Evolutionary conservation across 768 basidiomycete genomes (phyloP).

Genomic region (Clitopilus passeckerianus): DNA sequence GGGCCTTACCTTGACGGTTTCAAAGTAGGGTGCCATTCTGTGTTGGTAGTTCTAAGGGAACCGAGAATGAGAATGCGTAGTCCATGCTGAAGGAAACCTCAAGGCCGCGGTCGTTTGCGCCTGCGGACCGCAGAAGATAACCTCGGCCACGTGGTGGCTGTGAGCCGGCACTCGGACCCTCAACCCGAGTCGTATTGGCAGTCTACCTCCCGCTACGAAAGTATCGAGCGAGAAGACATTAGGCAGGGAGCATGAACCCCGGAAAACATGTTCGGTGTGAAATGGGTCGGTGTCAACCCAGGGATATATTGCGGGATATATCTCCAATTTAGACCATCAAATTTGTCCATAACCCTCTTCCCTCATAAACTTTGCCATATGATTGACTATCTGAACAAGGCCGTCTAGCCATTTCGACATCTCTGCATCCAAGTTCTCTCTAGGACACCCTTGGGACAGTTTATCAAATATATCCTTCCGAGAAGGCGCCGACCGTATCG

Average conservation of each 20-base stretch:
- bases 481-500: slow-evolving; percentile 63
- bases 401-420: slow-evolving; percentile 66
- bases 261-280: too few species aligned
- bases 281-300: background rate
- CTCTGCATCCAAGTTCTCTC: slow-evolving; percentile 53
- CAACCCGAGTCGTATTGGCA: too few species aligned
- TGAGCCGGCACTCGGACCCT: background rate
- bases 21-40: slow-evolving; percentile 56
- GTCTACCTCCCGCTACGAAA: too few species aligned
- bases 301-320: background rate
- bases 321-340: background rate
- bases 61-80: slow-evolving; percentile 12
- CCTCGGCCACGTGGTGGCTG: background rate
- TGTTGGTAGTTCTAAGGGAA: slow-evolving; percentile 5
- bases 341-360: slow-evolving; percentile 46
- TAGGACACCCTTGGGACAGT: slow-evolving; percentile 53
- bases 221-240: too few species aligned
- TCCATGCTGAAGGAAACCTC: slow-evolving; percentile 8
- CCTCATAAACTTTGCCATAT: slow-evolving; percentile 57
- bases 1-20: slow-evolving; percentile 55
- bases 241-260: too few species aligned
- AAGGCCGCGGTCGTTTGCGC: background rate
- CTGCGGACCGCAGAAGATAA: too few species aligned
- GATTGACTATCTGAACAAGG: slow-evolving; percentile 46
- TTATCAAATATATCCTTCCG: slow-evolving; percentile 67